A percentile compares a stretch with the other conserved stretches of the same genome.
These are phyloP conservation scores for Chaetoscypha palmicola DNA, from an alignment of 2,329 filamentous ascomycete species.

Conservation along the genomic window DNA sequence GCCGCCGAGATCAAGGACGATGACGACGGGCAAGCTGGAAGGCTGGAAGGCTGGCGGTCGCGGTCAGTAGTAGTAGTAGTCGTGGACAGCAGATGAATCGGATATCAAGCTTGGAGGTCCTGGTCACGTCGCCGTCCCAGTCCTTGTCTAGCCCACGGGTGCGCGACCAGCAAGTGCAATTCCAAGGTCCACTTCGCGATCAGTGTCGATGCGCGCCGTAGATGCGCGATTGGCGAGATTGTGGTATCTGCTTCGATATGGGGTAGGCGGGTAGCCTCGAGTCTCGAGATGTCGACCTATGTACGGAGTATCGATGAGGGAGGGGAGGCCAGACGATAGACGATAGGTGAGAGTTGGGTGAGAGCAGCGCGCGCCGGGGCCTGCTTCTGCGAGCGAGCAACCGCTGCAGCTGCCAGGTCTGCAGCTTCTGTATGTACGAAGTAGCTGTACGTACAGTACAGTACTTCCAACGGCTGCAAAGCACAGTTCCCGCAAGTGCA, in stretches of 20 bases:
- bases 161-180: too few relatives aligned
- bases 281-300: background rate
- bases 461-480: background rate
- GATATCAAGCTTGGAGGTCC: too few relatives aligned
- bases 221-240: conserved; percentile 12
- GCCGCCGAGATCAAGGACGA: too few relatives aligned
- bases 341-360: background rate
- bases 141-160: too few relatives aligned
- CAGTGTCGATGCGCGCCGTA: conserved; percentile 1
- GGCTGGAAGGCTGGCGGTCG: too few relatives aligned
- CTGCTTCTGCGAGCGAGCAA: background rate
- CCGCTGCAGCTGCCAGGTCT: conserved; percentile 1
- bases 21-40: too few relatives aligned
- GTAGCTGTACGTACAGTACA: background rate
- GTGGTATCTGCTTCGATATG: background rate
- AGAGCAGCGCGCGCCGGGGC: background rate
- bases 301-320: background rate
- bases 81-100: too few relatives aligned
- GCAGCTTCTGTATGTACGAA: conserved; percentile 1
- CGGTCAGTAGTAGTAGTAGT: too few relatives aligned
- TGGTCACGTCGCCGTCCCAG: too few relatives aligned
- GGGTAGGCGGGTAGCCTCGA: background rate
- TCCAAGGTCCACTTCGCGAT: too few relatives aligned
- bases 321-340: background rate
- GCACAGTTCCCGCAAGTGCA: background rate